phyloP scores from a whole-genome alignment of 805 yeast genomes.

The Candida ficus region DNA sequence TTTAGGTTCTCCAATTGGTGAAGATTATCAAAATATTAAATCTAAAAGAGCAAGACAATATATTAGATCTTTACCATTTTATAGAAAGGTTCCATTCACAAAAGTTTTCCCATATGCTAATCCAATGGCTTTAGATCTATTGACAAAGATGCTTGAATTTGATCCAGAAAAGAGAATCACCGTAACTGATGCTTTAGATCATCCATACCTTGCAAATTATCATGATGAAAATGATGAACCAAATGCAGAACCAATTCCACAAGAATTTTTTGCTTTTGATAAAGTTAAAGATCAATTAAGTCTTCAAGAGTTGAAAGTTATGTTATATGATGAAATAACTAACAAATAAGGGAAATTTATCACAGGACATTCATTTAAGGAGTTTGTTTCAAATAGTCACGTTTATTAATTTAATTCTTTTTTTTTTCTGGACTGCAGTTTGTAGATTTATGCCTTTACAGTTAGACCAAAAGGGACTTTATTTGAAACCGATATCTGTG shows the following conservation, averaged over 20 bases:
- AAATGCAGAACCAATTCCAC: conserved; percentile 72
- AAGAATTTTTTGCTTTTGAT: conserved; percentile 88
- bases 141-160: conserved; percentile 69
- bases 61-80: conserved; percentile 70
- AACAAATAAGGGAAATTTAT: not conserved
- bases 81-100: conserved; percentile 51
- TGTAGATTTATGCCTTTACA: no score
- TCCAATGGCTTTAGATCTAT: conserved; percentile 63
- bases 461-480: no score
- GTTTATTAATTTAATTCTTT: no score
- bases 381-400: no score
- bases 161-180: conserved; percentile 80
- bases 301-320: conserved; percentile 66
- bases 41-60: conserved; percentile 86
- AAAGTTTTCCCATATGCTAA: conserved; percentile 44
- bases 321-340: conserved; percentile 72
- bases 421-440: no score
- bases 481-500: no score
- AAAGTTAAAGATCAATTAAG: conserved; percentile 72
- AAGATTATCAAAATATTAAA: conserved; percentile 69
- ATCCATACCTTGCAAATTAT: conserved; percentile 81
- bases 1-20: conserved; percentile 82
- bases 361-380: not conserved
- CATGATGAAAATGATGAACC: conserved; percentile 97
- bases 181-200: conserved; percentile 78